These are phyloP conservation scores for Microthlaspi erraticum DNA, from an alignment of 345 rosid genomes.

Conservation along the genomic window DNA sequence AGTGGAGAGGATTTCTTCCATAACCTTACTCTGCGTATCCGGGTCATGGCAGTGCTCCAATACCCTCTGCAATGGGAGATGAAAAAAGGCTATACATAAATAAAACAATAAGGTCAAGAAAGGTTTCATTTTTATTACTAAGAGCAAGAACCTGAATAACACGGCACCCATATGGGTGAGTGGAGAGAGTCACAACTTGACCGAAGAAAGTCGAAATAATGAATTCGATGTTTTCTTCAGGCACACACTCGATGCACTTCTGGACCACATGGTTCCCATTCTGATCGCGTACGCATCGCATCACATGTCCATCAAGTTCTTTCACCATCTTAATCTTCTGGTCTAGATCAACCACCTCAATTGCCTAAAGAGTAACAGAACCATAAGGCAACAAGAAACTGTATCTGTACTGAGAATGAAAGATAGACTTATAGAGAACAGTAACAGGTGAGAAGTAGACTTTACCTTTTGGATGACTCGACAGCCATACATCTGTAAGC, in stretches of 20 bases:
- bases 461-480: slow-evolving; percentile 94
- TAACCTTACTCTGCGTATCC: slow-evolving; percentile 76
- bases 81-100: not conserved
- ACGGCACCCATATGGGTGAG: slow-evolving; percentile 95
- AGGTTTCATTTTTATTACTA: not conserved
- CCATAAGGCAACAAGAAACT: no score
- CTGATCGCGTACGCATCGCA: slow-evolving; percentile 96
- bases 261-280: slow-evolving; percentile 96
- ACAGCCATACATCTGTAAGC: slow-evolving; percentile 98
- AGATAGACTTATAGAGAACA: not conserved
- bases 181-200: slow-evolving; percentile 79
- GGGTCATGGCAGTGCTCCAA: slow-evolving; percentile 81
- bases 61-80: slow-evolving; percentile 60
- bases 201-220: slow-evolving; percentile 81
- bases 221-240: slow-evolving; percentile 81
- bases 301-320: slow-evolving; percentile 86
- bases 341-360: slow-evolving; percentile 88
- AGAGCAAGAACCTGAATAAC: slow-evolving; percentile 72
- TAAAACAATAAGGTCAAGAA: not conserved
- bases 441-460: not conserved
- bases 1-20: slow-evolving; percentile 77
- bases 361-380: no score
- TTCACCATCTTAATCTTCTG: slow-evolving; percentile 82
- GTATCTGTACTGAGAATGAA: not conserved
- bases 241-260: slow-evolving; percentile 91